Percentiles rank a stretch among this genome's conserved stretches.
phyloP scores from a whole-genome alignment of 257 asterid species.

The Solanum acaule region DNA sequence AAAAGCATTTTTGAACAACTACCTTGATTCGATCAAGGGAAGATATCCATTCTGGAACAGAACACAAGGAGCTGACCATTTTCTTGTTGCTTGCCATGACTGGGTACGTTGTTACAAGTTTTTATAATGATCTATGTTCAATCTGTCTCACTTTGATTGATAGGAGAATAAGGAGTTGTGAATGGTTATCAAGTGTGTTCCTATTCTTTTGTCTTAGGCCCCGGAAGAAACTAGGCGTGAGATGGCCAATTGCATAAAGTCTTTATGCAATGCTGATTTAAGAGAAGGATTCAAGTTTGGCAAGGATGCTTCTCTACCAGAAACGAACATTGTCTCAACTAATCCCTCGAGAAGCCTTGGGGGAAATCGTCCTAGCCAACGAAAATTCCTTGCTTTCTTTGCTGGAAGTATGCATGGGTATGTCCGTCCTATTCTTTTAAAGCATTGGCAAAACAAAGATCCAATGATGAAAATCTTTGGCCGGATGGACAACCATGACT shows the following conservation, averaged over 20 bases:
- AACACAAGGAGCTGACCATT: slow-evolving; percentile 63
- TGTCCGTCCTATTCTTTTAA: slow-evolving; percentile 51
- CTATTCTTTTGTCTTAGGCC: slow-evolving; percentile 29
- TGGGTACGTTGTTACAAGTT: slow-evolving; percentile 38
- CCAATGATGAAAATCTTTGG: slow-evolving; percentile 62
- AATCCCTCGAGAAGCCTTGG: slow-evolving; percentile 28
- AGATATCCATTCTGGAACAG: slow-evolving; percentile 52
- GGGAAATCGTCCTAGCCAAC: slow-evolving; percentile 48
- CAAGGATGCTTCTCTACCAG: slow-evolving; percentile 65
- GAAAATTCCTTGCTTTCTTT: slow-evolving; percentile 58
- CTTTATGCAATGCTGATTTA: slow-evolving; percentile 64
- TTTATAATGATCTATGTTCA: not conserved
- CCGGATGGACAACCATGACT: slow-evolving; percentile 16
- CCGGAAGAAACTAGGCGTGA: slow-evolving; percentile 53
- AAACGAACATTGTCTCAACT: slow-evolving; percentile 27
- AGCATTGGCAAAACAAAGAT: slow-evolving; percentile 61
- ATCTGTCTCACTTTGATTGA: not conserved
- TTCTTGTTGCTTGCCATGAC: slow-evolving; percentile 82
- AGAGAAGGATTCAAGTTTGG: slow-evolving; percentile 49
- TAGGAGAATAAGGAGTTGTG: not conserved
- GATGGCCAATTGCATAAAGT: slow-evolving; percentile 59
- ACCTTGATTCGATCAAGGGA: slow-evolving; percentile 40
- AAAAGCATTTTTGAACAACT: slow-evolving; percentile 35
- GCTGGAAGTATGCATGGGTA: slow-evolving; percentile 78
- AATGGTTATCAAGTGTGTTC: not conserved